Evolutionary conservation across 2,329 filamentous ascomycete genomes (phyloP).

Genomic region (Trichoderma hamatum): DNA sequence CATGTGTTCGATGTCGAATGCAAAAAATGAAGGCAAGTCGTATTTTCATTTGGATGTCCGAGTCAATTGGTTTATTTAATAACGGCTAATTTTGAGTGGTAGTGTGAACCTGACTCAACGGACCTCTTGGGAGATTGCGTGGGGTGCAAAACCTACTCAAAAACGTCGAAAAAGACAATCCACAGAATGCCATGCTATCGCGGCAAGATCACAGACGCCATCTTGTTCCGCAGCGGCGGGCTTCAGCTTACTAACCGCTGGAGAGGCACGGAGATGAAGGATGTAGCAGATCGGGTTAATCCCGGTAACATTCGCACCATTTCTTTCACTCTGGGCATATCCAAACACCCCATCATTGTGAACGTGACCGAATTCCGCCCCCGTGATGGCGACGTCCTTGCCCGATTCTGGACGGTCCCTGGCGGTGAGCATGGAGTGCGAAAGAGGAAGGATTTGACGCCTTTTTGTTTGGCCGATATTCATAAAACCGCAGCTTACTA

Average conservation of each 20-base stretch:
- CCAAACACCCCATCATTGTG: conserved; percentile 42
- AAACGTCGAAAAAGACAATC: conserved; percentile 51
- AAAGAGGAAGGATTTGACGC: conserved; percentile 40
- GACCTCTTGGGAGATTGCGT: conserved; percentile 43
- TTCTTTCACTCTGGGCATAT: conserved; percentile 45
- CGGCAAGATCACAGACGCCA: conserved; percentile 47
- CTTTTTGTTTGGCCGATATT: conserved; percentile 48
- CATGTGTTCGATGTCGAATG: conserved; percentile 50
- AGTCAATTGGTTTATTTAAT: neutral
- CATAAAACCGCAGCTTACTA: conserved; percentile 41
- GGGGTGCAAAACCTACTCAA: conserved; percentile 45
- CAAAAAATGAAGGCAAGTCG: conserved; percentile 49
- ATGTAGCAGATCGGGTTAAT: conserved; percentile 44
- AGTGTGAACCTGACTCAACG: conserved; percentile 45
- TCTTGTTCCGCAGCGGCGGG: conserved; percentile 48
- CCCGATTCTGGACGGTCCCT: conserved; percentile 44
- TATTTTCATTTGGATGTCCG: neutral
- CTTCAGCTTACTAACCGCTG: conserved; percentile 50
- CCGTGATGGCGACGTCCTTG: conserved; percentile 41
- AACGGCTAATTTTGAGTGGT: neutral
- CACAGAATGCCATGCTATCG: conserved; percentile 50
- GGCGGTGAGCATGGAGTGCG: conserved; percentile 32
- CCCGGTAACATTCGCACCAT: conserved; percentile 38
- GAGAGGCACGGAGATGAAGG: conserved; percentile 45
- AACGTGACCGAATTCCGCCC: conserved; percentile 48